A percentile compares a stretch with the other conserved stretches of the same genome.
These are phyloP conservation scores for Dovyalis caffra DNA, from an alignment of 345 rosid genomes.

Conservation along the genomic window DNA sequence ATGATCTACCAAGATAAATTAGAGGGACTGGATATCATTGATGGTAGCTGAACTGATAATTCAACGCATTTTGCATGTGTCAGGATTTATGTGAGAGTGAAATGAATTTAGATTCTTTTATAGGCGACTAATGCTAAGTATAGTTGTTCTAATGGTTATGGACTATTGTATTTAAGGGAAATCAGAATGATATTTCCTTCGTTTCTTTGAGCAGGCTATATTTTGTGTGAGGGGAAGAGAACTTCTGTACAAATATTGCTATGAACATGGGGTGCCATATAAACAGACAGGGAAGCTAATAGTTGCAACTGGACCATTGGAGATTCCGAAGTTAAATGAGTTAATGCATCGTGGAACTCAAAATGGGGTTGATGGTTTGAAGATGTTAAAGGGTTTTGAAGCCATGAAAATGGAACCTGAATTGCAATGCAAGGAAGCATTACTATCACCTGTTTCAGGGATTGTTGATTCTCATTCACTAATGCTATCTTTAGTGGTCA, in stretches of 20 bases:
- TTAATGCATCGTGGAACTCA: constrained; percentile 53
- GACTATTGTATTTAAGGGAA: no score
- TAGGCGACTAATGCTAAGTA: no score
- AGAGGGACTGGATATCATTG: no score
- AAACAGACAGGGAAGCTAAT: constrained; percentile 76
- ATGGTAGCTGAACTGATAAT: no score
- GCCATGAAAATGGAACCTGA: constrained; percentile 79
- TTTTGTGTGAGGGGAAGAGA: constrained; percentile 78
- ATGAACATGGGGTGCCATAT: constrained; percentile 50
- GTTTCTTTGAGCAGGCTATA: constrained; percentile 31
- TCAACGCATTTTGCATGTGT: no score
- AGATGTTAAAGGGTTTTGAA: constrained; percentile 70
- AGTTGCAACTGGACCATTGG: constrained; percentile 61
- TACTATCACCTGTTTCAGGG: constrained; percentile 74
- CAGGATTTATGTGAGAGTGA: no score
- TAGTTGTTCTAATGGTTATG: no score
- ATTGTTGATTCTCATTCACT: constrained; percentile 78
- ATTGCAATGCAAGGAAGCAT: constrained; percentile 74
- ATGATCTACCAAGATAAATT: no score
- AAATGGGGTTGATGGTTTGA: constrained; percentile 63
- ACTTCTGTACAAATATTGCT: constrained; percentile 66
- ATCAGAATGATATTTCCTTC: no score
- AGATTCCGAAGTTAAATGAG: constrained; percentile 57
- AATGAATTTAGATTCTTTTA: no score
- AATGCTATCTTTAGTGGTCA: constrained; percentile 81